Evolutionary conservation across 2,329 filamentous ascomycete species (phyloP).

Genomic region (Neonectria magnoliae): DNA sequence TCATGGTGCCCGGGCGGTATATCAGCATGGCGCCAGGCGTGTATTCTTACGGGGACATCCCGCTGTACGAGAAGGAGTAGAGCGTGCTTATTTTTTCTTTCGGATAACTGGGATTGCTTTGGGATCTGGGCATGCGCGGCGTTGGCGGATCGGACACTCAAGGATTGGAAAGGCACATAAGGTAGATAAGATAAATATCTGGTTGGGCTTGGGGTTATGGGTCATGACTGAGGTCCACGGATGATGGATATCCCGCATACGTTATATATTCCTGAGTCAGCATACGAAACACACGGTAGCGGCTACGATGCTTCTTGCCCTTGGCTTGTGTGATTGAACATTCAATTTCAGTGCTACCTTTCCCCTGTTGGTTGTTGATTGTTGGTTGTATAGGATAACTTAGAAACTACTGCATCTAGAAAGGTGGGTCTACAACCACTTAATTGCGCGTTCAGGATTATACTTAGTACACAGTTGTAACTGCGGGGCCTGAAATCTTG

Average conservation of each 20-base stretch:
- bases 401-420: neutral
- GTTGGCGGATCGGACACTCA: conserved; percentile 4
- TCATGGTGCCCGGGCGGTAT: conserved; percentile 28
- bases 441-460: conserved; percentile 6
- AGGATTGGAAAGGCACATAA: conserved; percentile 1
- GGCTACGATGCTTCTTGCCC: neutral
- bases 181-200: neutral
- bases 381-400: too few relatives aligned
- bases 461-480: neutral
- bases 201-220: neutral
- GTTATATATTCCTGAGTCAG: neutral
- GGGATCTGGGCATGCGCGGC: conserved; percentile 11
- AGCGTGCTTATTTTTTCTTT: neutral
- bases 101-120: neutral
- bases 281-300: neutral
- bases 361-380: too few relatives aligned
- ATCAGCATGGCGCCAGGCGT: conserved; percentile 42
- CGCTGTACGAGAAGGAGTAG: conserved; percentile 32
- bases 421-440: conserved; percentile 8
- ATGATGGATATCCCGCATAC: conserved; percentile 3
- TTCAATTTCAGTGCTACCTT: too few relatives aligned
- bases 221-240: conserved; percentile 15
- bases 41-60: conserved; percentile 41
- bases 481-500: neutral
- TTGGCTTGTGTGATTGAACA: neutral